phyloP scores from a whole-genome alignment of 2,329 filamentous ascomycete species.

The Geosmithia putterillii region DNA sequence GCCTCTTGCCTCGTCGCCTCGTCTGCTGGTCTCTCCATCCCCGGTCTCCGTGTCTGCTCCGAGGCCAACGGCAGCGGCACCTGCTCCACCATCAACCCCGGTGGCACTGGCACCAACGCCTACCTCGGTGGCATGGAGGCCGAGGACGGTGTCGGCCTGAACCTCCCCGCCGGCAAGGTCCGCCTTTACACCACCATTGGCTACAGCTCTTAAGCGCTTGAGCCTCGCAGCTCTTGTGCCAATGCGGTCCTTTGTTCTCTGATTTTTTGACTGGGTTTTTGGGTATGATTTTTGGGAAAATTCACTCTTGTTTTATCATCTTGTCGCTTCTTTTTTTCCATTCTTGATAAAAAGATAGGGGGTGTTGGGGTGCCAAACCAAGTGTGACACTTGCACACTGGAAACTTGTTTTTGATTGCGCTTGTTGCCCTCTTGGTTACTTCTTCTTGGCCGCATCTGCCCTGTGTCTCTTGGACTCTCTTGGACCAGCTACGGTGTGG shows the following conservation, averaged over 20 bases:
- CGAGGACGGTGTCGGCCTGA: conserved; percentile 26
- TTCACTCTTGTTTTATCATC: neutral
- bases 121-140: conserved; percentile 23
- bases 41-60: conserved; percentile 22
- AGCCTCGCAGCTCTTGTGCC: neutral
- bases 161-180: conserved; percentile 16
- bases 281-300: neutral
- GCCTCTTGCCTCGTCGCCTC: conserved; percentile 34
- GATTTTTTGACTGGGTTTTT: neutral
- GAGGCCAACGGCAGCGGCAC: conserved; percentile 13
- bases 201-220: conserved; percentile 8
- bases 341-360: neutral
- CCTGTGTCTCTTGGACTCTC: neutral
- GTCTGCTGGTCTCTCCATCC: conserved; percentile 14
- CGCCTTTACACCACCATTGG: conserved; percentile 18
- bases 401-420: neutral
- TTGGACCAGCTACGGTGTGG: no score
- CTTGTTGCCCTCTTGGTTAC: neutral
- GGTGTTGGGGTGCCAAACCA: neutral
- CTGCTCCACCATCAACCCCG: conserved; percentile 27
- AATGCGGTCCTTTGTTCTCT: neutral
- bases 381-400: neutral
- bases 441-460: neutral
- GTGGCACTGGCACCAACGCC: conserved; percentile 22
- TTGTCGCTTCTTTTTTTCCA: neutral